phyloP scores from a whole-genome alignment of 2,329 filamentous ascomycete genomes.

The Hysterium pulicare region DNA sequence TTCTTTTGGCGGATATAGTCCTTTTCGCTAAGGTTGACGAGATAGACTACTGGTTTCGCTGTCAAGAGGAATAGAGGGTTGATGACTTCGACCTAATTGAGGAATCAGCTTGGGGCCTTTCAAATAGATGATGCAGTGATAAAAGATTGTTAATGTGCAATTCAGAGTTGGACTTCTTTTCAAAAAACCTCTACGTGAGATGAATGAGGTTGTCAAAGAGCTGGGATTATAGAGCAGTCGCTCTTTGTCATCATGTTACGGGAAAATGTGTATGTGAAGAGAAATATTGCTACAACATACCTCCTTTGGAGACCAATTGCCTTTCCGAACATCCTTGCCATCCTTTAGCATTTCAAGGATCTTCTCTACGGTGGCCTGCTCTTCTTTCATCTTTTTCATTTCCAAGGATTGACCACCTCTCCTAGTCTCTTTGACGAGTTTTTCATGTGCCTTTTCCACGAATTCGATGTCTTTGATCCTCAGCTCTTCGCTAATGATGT shows the following conservation, averaged over 20 bases:
- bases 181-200: slow-evolving; percentile 76
- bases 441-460: slow-evolving; percentile 89
- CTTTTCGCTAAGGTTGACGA: slow-evolving; percentile 95
- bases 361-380: slow-evolving; percentile 90
- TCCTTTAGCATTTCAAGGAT: slow-evolving; percentile 77
- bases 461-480: slow-evolving; percentile 99
- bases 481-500: slow-evolving; percentile 95
- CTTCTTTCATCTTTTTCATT: slow-evolving; percentile 95
- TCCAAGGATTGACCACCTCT: slow-evolving; percentile 93
- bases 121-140: slow-evolving; percentile 4
- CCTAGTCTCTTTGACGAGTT: slow-evolving; percentile 88
- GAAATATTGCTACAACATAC: slow-evolving; percentile 56
- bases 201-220: slow-evolving; percentile 90
- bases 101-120: slow-evolving; percentile 23
- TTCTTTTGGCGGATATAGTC: slow-evolving; percentile 99
- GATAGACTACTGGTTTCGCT: slow-evolving; percentile 94
- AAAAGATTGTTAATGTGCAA: slow-evolving; percentile 9
- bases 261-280: slow-evolving; percentile 11
- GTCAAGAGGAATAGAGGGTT: slow-evolving; percentile 94
- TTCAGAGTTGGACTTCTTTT: slow-evolving; percentile 81
- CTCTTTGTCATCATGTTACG: slow-evolving; percentile 95
- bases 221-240: slow-evolving; percentile 97
- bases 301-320: slow-evolving; percentile 89
- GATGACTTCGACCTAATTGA: slow-evolving; percentile 82
- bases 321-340: slow-evolving; percentile 92